Percentiles rank a stretch among this genome's conserved stretches.
Evolutionary conservation across 805 yeast species (phyloP).

Genomic region (Nakazawaea anatomiae): DNA sequence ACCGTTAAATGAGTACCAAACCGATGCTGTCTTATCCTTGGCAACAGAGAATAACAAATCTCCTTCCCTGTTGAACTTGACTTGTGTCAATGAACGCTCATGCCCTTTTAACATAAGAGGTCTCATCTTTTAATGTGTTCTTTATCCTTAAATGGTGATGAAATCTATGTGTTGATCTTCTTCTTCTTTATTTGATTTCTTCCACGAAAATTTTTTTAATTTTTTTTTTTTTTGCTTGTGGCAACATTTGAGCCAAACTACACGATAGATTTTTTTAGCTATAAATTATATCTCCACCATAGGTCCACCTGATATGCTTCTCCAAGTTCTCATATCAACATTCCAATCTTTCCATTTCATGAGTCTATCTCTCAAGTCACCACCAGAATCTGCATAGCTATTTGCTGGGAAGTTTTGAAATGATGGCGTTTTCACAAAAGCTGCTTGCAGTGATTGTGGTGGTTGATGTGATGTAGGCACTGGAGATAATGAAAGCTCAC

Average conservation of each 20-base stretch:
- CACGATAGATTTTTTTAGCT: neutral
- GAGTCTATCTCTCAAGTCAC: conserved; percentile 51
- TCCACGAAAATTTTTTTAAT: neutral
- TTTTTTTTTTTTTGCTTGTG: neutral
- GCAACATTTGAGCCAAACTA: conserved; percentile 7
- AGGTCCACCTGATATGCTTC: conserved; percentile 63
- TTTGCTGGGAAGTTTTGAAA: conserved; percentile 7
- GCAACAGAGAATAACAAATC: conserved; percentile 89
- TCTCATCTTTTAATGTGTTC: conserved; percentile 37
- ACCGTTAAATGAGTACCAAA: conserved; percentile 95
- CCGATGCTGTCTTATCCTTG: conserved; percentile 82
- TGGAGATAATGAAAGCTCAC: conserved; percentile 9
- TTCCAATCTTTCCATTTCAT: conserved; percentile 81
- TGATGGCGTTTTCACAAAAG: conserved; percentile 5
- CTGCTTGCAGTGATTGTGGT: neutral
- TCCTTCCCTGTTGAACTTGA: conserved; percentile 92
- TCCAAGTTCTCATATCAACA: conserved; percentile 82
- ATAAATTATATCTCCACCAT: conserved; percentile 38
- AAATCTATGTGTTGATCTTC: conserved; percentile 13
- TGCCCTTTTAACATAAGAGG: conserved; percentile 82
- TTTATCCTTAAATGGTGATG: conserved; percentile 6
- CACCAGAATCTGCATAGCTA: conserved; percentile 28
- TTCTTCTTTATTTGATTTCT: conserved; percentile 18
- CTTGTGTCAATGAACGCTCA: conserved; percentile 96
- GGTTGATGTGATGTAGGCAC: neutral